Evolutionary conservation across 2,329 filamentous ascomycete genomes (phyloP).

Genomic region (Colletotrichum sp.): DNA sequence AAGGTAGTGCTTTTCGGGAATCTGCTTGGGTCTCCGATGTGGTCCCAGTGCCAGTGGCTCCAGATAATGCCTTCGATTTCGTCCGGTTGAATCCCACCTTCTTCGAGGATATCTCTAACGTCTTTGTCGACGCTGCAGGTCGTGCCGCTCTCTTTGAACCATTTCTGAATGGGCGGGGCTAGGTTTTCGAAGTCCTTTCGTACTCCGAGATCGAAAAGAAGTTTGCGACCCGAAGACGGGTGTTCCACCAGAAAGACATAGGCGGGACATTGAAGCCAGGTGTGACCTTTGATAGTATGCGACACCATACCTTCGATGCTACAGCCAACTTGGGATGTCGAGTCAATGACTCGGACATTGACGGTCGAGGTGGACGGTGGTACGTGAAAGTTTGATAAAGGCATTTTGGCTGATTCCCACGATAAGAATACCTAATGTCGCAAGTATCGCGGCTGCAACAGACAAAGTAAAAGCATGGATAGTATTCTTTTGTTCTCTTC

Average conservation of each 20-base stretch:
- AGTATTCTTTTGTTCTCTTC: not conserved
- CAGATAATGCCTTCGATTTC: not conserved
- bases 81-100: accelerated
- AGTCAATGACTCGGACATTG: not conserved
- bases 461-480: not conserved
- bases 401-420: not conserved
- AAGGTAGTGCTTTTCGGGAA: not conserved
- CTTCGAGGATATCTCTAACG: not conserved
- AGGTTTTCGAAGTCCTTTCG: not conserved
- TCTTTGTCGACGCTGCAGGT: not conserved
- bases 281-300: not conserved
- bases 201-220: not conserved
- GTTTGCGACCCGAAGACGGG: not conserved
- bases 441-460: not conserved
- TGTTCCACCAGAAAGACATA: not conserved
- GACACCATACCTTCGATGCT: not conserved
- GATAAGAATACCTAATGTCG: not conserved
- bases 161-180: not conserved
- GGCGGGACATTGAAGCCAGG: not conserved
- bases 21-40: not conserved
- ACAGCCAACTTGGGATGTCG: not conserved
- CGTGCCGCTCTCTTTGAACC: not conserved
- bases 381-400: not conserved
- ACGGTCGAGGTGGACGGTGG: not conserved
- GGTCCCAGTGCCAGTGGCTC: not conserved